Base-by-base conservation (phyloP, 768 basidiomycete species). In the Exidia glandulosa region DNA sequence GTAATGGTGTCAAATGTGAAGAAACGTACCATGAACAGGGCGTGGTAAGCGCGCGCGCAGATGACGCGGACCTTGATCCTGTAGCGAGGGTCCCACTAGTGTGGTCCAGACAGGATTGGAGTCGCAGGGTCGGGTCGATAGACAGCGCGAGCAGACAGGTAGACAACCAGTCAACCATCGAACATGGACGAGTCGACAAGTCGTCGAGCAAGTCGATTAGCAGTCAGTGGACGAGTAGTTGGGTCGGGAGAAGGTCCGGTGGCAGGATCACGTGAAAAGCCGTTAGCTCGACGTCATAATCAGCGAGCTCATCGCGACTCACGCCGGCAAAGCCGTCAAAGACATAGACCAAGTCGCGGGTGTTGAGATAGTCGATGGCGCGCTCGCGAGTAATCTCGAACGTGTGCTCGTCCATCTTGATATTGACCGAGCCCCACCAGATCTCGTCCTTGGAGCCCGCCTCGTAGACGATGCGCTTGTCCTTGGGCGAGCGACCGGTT, bases 341-440 rank as follows among this genome's bases (percentile, higher is more conserved):
- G 64, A 98, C 92, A 70, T 96, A 94, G 70, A 99, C 96, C 68
- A 95, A 92, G 66, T 98, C 94, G 60, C 94, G 87, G 37, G 96
- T 99, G 76, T 99, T 98, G 63, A 98, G 80, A 72, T 95, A 98
- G 76, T 98, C 96, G 73, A 99, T 97, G 50, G 95, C 95, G 73
- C 95, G 89, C 73, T 98, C 94, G 59, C 95, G 90, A 74, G 96
- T 98, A 73, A 96, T 97, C 75, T 98, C 96, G 64, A 99, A 99
- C 2, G 96, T 98, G 81, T 99, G 90, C 70, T 92, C 90, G 70
- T 96, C 94, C 86, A 95, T 89, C 80, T 96, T 95, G 77, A 98
- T 98, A 78, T 99, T 99, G 67, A 98, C 94, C 32, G 91, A 87
- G 36, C 96, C 94, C 96, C 96, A 98, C 94, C 96, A 99, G 72